Evolutionary conservation across 179 eudicot species (phyloP).

Genomic region (Heliamphora ciliata): DNA sequence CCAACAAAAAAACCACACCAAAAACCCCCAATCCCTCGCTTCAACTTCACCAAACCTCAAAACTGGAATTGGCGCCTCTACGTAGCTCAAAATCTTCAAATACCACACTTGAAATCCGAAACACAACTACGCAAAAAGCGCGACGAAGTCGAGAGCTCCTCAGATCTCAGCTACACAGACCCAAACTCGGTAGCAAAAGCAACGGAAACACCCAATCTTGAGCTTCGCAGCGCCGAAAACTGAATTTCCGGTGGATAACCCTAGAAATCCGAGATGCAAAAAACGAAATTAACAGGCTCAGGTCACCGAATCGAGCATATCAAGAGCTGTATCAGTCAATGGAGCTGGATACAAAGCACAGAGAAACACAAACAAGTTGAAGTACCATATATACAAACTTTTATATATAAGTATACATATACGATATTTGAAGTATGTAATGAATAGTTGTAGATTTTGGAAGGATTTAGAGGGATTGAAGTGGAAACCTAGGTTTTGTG

Average conservation of each 20-base stretch:
- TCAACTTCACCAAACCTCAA: constrained; percentile 1
- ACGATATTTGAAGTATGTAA: no score
- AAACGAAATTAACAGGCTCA: constrained; percentile 1
- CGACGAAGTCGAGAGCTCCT: constrained; percentile 5
- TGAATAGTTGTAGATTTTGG: no score
- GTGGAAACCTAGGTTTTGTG: constrained; percentile 12
- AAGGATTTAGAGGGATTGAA: background rate
- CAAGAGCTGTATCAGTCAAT: background rate
- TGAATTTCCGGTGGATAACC: constrained; percentile 7
- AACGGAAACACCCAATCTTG: constrained; percentile 9
- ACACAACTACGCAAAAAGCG: background rate
- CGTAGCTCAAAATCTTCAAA: background rate
- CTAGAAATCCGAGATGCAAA: constrained; percentile 15
- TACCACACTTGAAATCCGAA: constrained; percentile 1
- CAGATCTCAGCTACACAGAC: constrained; percentile 22
- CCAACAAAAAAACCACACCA: constrained; percentile 10
- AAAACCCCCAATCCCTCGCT: background rate
- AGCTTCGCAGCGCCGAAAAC: constrained; percentile 9
- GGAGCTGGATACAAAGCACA: background rate
- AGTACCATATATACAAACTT: background rate
- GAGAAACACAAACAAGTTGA: background rate
- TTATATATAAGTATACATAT: background rate
- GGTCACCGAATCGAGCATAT: background rate
- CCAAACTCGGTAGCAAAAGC: background rate
- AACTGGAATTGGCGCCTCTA: background rate